Evolutionary conservation across 805 yeast genomes (phyloP).

Genomic region (Candida argentea): DNA sequence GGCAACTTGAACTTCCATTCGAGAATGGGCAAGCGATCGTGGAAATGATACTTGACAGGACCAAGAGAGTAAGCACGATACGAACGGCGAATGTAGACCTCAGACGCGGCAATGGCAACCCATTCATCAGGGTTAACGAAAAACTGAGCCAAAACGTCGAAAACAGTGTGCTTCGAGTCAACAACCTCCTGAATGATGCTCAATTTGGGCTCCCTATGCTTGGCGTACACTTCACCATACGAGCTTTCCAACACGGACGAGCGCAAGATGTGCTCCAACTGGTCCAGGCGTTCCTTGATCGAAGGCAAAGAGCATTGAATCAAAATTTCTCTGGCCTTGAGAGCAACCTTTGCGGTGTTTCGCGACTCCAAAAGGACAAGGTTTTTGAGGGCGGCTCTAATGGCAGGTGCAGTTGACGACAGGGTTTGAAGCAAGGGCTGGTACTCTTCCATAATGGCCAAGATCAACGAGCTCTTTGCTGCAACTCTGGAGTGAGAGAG

Average conservation of each 20-base stretch:
- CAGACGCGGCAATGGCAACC: slow-evolving; percentile 93
- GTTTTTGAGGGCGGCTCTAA: slow-evolving; percentile 63
- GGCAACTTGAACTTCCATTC: slow-evolving; percentile 89
- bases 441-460: slow-evolving; percentile 77
- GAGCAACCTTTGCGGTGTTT: slow-evolving; percentile 84
- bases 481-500: slow-evolving; percentile 90
- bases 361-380: slow-evolving; percentile 86
- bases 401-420: slow-evolving; percentile 48
- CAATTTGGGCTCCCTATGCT: slow-evolving; percentile 74
- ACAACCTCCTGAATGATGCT: slow-evolving; percentile 81
- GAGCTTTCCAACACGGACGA: slow-evolving; percentile 82
- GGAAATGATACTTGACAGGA: slow-evolving; percentile 53
- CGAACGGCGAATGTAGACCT: slow-evolving; percentile 92
- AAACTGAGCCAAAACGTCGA: slow-evolving; percentile 91
- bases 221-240: slow-evolving; percentile 74
- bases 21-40: slow-evolving; percentile 54
- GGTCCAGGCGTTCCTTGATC: slow-evolving; percentile 91
- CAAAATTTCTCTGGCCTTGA: slow-evolving; percentile 91
- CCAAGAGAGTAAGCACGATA: slow-evolving; percentile 91
- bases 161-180: slow-evolving; percentile 92
- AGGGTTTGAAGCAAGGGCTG: slow-evolving; percentile 69
- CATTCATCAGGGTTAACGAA: slow-evolving; percentile 74
- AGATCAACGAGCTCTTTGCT: slow-evolving; percentile 80
- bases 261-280: slow-evolving; percentile 89
- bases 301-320: slow-evolving; percentile 97